Percentiles rank a stretch among this genome's conserved stretches.
Evolutionary conservation across 2,329 filamentous ascomycete genomes (phyloP).

Genomic region (Xylaria sp.): DNA sequence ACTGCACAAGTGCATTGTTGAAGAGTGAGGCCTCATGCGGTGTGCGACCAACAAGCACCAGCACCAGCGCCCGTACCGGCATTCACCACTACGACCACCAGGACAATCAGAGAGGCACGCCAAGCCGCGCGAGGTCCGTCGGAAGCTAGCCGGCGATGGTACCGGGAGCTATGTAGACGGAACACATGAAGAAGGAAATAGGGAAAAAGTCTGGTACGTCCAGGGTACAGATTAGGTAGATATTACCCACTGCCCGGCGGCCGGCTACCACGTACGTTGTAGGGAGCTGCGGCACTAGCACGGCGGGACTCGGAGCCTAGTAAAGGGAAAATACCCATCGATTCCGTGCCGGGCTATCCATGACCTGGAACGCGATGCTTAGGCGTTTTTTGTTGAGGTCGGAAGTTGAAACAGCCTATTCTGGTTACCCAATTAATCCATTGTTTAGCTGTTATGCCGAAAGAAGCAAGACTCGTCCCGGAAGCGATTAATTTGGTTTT

Average conservation of each 20-base stretch:
- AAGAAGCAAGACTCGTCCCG: not conserved
- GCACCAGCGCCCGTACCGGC: too few relatives aligned
- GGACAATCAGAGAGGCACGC: too few relatives aligned
- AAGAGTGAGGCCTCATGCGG: slow-evolving; percentile 6
- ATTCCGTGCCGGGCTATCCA: not conserved
- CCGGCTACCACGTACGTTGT: too few relatives aligned
- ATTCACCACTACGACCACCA: too few relatives aligned
- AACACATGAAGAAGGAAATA: not conserved
- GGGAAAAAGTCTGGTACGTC: not conserved
- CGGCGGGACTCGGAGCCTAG: not conserved
- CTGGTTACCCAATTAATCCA: not conserved
- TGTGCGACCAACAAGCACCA: slow-evolving; percentile 5
- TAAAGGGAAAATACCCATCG: not conserved
- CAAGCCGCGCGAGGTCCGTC: not conserved
- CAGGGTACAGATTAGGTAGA: too few relatives aligned
- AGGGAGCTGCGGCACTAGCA: not conserved
- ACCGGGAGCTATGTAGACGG: not conserved
- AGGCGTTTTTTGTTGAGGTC: not conserved
- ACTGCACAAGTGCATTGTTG: slow-evolving; percentile 20
- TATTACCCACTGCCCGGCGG: not conserved
- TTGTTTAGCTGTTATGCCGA: not conserved
- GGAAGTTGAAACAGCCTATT: not conserved
- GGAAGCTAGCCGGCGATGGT: not conserved
- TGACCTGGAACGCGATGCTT: not conserved
- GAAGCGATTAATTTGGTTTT: not conserved